These are phyloP conservation scores for Dioscorea cayenensis DNA, from an alignment of 116 monocot species.

Conservation along the genomic window DNA sequence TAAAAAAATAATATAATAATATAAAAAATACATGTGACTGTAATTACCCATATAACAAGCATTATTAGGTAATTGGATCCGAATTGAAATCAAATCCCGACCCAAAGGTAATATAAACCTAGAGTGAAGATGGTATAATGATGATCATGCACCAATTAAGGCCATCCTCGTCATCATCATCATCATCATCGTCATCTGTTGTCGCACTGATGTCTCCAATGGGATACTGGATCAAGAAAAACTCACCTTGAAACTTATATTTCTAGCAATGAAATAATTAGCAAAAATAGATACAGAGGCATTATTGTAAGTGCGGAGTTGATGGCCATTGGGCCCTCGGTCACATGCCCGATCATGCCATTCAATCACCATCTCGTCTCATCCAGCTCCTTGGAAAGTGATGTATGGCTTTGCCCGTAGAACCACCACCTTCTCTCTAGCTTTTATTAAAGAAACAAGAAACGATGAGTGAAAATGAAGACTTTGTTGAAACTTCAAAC, in stretches of 20 bases:
- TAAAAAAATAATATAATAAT: too few species aligned
- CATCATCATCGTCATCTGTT: too few species aligned
- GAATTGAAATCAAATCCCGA: too few species aligned
- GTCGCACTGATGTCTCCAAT: too few species aligned
- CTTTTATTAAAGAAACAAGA: background rate
- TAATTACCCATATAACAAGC: too few species aligned
- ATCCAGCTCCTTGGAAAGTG: constrained; percentile 67
- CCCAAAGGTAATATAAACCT: too few species aligned
- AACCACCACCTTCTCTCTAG: constrained; percentile 82
- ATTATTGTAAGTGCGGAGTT: constrained; percentile 80
- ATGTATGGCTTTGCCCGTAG: constrained; percentile 79
- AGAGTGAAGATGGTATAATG: too few species aligned
- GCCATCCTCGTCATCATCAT: too few species aligned
- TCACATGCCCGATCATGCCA: constrained; percentile 92
- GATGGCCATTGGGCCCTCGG: constrained; percentile 76
- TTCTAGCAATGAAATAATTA: constrained; percentile 82
- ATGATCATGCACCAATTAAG: too few species aligned
- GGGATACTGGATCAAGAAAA: background rate
- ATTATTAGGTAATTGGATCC: too few species aligned
- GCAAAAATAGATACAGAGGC: constrained; percentile 88
- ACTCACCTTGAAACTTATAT: constrained; percentile 96
- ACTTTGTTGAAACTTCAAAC: too few species aligned
- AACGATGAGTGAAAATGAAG: background rate
- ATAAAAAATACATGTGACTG: too few species aligned
- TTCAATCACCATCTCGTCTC: constrained; percentile 56